phyloP scores from a whole-genome alignment of 1,139 yeast species.

The Pneumocystis wakefieldiae region DNA sequence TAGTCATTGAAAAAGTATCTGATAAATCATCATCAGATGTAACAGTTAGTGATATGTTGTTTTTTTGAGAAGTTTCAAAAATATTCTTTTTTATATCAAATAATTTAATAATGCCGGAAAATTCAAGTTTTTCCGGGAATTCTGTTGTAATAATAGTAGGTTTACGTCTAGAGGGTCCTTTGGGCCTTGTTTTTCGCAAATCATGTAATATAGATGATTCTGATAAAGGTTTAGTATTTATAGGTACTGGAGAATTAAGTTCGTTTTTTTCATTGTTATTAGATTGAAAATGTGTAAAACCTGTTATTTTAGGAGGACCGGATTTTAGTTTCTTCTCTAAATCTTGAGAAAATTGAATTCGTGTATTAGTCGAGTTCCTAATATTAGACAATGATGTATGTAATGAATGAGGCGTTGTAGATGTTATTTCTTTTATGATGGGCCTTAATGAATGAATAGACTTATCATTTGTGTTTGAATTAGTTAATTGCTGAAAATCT shows the following conservation, averaged over 20 bases:
- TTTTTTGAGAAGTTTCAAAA: not conserved
- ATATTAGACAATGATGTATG: not conserved
- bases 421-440: not conserved
- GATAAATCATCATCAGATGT: not conserved
- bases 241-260: not conserved
- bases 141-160: not conserved
- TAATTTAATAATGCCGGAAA: not conserved
- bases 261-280: not conserved
- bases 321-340: not conserved
- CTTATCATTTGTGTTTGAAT: not conserved
- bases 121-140: not conserved
- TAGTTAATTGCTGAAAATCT: not conserved
- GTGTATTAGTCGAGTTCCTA: not conserved
- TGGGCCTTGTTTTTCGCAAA: not conserved
- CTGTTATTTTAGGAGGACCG: not conserved
- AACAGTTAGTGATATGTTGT: not conserved
- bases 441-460: not conserved
- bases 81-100: not conserved
- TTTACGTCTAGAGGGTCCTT: not conserved
- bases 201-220: not conserved
- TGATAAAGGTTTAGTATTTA: not conserved
- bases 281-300: not conserved
- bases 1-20: not conserved
- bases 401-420: not conserved
- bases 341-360: not conserved